These are phyloP conservation scores for Trichoderma gracile DNA, from an alignment of 2,329 filamentous ascomycete species.

Conservation along the genomic window DNA sequence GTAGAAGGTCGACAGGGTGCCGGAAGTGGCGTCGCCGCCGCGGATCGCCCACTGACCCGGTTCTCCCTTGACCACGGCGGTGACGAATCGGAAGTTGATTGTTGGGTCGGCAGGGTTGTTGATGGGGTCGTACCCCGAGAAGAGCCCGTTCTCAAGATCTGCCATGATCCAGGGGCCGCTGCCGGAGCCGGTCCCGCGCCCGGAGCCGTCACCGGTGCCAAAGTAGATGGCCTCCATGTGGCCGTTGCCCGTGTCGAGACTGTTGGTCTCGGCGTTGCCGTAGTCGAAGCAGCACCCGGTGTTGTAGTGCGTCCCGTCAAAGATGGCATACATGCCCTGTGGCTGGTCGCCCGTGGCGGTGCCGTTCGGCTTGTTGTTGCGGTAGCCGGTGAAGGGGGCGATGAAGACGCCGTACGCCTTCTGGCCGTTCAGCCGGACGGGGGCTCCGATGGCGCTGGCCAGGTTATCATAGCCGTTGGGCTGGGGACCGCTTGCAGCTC, in stretches of 20 bases:
- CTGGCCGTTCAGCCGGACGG: slow-evolving; percentile 11
- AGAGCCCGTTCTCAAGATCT: slow-evolving; percentile 11
- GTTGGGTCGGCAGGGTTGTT: slow-evolving; percentile 11
- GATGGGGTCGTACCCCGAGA: not conserved
- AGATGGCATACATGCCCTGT: slow-evolving; percentile 3
- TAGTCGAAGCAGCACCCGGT: slow-evolving; percentile 13
- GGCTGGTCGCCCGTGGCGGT: not conserved
- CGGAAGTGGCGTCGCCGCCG: not conserved
- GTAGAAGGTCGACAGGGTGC: slow-evolving; percentile 14
- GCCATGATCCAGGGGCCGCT: slow-evolving; percentile 17
- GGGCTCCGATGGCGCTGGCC: slow-evolving; percentile 5
- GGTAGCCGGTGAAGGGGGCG: slow-evolving; percentile 7
- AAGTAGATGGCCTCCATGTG: slow-evolving; percentile 22
- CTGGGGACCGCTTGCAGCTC: not conserved
- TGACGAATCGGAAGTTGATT: slow-evolving; percentile 1
- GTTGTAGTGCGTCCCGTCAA: slow-evolving; percentile 16
- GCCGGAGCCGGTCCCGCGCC: not conserved
- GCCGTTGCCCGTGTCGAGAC: slow-evolving; percentile 8
- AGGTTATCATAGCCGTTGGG: not conserved
- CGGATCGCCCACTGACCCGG: slow-evolving; percentile 9
- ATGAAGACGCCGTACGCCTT: slow-evolving; percentile 22
- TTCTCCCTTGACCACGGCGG: slow-evolving; percentile 2
- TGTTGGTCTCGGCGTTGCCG: slow-evolving; percentile 15
- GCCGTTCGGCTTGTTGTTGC: slow-evolving; percentile 4
- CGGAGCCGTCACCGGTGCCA: not conserved